phyloP scores from a whole-genome alignment of 176 grass and related monocot genomes.

The Tillandsia fasciculata region DNA sequence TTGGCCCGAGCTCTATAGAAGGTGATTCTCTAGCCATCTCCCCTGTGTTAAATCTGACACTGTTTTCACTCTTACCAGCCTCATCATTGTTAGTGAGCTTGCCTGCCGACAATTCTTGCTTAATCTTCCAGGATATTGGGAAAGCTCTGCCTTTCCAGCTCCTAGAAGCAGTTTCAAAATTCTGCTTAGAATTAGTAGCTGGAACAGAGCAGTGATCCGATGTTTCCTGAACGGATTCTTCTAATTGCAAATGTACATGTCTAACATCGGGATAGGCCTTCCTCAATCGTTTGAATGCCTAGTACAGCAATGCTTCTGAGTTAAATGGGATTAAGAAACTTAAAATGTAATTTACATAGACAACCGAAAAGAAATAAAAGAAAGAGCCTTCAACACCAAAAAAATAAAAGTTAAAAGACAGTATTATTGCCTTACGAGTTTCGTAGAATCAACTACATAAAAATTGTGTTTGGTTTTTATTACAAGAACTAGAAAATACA shows the following conservation, averaged over 20 bases:
- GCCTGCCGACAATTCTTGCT: background rate
- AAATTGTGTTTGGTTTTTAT: too few relatives aligned
- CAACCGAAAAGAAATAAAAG: too few relatives aligned
- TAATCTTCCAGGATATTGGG: constrained; percentile 2
- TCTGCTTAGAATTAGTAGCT: too few relatives aligned
- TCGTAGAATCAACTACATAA: too few relatives aligned
- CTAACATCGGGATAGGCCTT: constrained; percentile 31
- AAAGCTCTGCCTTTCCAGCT: too few relatives aligned
- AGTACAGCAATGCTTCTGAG: background rate
- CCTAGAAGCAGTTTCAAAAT: too few relatives aligned
- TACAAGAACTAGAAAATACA: too few relatives aligned
- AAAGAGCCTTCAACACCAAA: too few relatives aligned
- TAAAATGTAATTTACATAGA: constrained; percentile 16
- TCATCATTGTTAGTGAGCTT: background rate
- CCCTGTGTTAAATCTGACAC: background rate
- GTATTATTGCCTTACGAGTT: too few relatives aligned
- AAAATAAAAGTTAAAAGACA: too few relatives aligned
- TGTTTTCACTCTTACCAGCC: background rate
- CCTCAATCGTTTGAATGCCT: constrained; percentile 87
- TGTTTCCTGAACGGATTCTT: too few relatives aligned
- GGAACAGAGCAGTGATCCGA: background rate
- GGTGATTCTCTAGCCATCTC: background rate
- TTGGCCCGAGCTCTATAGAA: background rate
- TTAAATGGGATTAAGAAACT: constrained; percentile 8
- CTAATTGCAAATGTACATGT: too few relatives aligned